Evolutionary conservation across 768 basidiomycete genomes (phyloP), one percentile per base, ranked within the genome.

Genomic region (Terana coerulea): DNA sequence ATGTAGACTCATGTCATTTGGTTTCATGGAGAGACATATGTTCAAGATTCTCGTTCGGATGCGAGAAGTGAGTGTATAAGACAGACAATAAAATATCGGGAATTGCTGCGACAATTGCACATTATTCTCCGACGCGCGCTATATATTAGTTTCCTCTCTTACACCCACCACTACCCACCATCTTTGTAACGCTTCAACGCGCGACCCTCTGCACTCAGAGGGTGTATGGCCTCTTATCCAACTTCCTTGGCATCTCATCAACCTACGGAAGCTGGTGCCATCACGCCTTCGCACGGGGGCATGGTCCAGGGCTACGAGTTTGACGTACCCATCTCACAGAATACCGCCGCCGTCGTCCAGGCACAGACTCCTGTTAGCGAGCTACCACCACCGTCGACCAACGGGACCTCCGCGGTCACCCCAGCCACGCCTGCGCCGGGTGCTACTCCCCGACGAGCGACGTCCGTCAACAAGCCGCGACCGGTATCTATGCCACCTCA

Each of bases 401-500:
- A 49, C 33, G 44, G 51, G 12, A n/a, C n/a, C n/a, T n/a, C n/a
- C n/a, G n/a, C n/a, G n/a, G n/a, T n/a, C n/a, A 40, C 49, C 19
- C 25, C 49, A 47, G 69, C 26, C 51, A 66, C 47, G 52, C 55
- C 59, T 46, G 47, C 66, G 59, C 64, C 71, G 47, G 70, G 67
- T 12, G 61, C 66, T 48, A 49, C 61, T 10, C 62, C 49, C 44
- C 63, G 53, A 45, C 59, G 44, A 48, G 40, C 61, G 40, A 56
- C 59, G 34, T 55, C 61, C 29, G 52, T 60, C 36, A 66, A 59
- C 59, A 64, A 75, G 59, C 80, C 81, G 51, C 72, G 86, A 36
- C 87, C 87, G 42, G 73, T 85, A 44, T 88, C 88, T 8, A 84
- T 89, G 81, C 87, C 87, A 36, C 85, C 87, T 10, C 84, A 84